Evolutionary conservation across 2,329 filamentous ascomycete genomes (phyloP).

Genomic region (Pseudogymnoascus sp.): DNA sequence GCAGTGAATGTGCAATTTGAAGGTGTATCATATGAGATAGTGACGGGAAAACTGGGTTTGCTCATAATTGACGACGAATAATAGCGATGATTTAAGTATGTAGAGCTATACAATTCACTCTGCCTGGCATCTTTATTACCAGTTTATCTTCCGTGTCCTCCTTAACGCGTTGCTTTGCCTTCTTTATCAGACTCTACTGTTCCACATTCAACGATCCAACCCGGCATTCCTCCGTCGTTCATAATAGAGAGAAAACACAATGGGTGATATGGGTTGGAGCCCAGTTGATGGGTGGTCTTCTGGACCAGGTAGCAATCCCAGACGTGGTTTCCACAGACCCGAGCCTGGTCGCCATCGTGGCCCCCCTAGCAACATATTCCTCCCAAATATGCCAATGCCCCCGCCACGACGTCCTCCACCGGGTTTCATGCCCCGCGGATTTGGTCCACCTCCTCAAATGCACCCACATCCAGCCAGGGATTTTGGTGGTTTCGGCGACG

Average conservation of each 20-base stretch:
- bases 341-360: not conserved
- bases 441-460: not conserved
- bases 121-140: not conserved
- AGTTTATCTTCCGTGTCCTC: not conserved
- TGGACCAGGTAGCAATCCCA: not conserved
- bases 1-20: not conserved
- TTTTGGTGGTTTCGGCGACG: not conserved
- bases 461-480: not conserved
- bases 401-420: not conserved
- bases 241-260: not conserved
- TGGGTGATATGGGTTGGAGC: slow-evolving; percentile 1
- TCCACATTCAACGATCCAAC: not conserved
- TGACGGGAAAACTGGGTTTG: not conserved
- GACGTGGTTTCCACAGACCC: not conserved
- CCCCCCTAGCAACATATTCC: not conserved
- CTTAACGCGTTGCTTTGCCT: not conserved
- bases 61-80: not conserved
- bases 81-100: not conserved
- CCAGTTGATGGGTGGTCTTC: slow-evolving; percentile 1
- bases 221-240: not conserved
- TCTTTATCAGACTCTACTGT: not conserved
- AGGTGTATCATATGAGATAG: not conserved
- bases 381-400: not conserved
- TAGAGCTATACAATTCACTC: not conserved
- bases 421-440: not conserved